Conservation (phyloP, 1,284 basidiomycete species). For the Melampsora abietis-canadensis region DNA sequence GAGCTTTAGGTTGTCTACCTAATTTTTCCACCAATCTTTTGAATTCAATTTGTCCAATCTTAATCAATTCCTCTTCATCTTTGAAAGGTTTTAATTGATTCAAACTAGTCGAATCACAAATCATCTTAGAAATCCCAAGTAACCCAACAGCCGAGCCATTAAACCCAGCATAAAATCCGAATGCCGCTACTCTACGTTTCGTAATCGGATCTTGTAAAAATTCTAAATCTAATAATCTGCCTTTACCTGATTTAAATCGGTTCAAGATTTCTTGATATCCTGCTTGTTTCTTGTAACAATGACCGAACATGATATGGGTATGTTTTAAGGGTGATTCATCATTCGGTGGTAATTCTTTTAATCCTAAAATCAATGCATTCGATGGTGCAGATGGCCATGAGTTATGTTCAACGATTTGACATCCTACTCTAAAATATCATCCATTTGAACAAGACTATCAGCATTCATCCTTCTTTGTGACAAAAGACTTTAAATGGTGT, state of each 20-base stretch:
- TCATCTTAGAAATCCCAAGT: slow-evolving; percentile 71
- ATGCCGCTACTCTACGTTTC: slow-evolving; percentile 93
- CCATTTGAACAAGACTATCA: background rate
- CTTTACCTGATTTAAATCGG: slow-evolving; percentile 77
- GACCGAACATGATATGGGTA: slow-evolving; percentile 97
- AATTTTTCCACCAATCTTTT: slow-evolving; percentile 58
- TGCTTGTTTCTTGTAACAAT: slow-evolving; percentile 95
- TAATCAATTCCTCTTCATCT: slow-evolving; percentile 72
- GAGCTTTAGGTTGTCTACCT: slow-evolving; percentile 71
- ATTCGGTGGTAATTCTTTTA: slow-evolving; percentile 82
- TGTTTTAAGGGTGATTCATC: slow-evolving; percentile 78
- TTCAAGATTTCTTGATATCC: slow-evolving; percentile 86
- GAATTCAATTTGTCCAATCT: slow-evolving; percentile 59
- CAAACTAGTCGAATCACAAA: slow-evolving; percentile 56
- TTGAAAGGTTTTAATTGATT: slow-evolving; percentile 70
- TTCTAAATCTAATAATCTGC: slow-evolving; percentile 92
- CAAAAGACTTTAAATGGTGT: background rate
- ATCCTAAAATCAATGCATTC: slow-evolving; percentile 79
- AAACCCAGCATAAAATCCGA: slow-evolving; percentile 97
- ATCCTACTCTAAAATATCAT: slow-evolving; percentile 67
- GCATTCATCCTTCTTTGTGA: background rate
- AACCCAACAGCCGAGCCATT: slow-evolving; percentile 92
- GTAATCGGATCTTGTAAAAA: slow-evolving; percentile 76
- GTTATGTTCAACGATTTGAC: slow-evolving; percentile 82
- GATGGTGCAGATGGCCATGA: slow-evolving; percentile 79